A percentile compares a stretch with the other conserved stretches of the same genome.
phyloP scores from a whole-genome alignment of 2,329 filamentous ascomycete species.

The Epichloe bromicola region DNA sequence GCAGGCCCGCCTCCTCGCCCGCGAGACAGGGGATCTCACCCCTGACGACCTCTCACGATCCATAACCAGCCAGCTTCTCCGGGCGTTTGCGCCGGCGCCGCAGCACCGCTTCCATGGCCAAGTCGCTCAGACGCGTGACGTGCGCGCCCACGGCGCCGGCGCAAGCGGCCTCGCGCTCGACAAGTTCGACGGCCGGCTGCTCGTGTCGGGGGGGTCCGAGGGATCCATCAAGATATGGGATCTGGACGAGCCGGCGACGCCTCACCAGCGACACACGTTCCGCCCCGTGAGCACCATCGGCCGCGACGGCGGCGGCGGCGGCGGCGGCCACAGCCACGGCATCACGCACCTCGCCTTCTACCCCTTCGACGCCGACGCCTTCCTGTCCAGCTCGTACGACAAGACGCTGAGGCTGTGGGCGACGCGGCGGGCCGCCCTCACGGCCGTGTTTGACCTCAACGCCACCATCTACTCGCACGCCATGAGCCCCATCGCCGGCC shows the following conservation, averaged over 20 bases:
- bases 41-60: conserved; percentile 51
- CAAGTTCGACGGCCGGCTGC: conserved; percentile 60
- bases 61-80: conserved; percentile 52
- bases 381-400: conserved; percentile 68
- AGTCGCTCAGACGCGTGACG: conserved; percentile 14
- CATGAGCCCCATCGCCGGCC: conserved; percentile 56
- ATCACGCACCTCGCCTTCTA: conserved; percentile 69
- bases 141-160: conserved; percentile 62
- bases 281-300: conserved; percentile 39
- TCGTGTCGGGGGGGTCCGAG: conserved; percentile 82
- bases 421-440: conserved; percentile 45
- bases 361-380: conserved; percentile 62
- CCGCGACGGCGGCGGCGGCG: conserved; percentile 19
- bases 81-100: conserved; percentile 54
- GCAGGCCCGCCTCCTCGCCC: conserved; percentile 66
- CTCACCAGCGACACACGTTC: conserved; percentile 34
- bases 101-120: conserved; percentile 57
- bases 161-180: conserved; percentile 72
- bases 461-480: conserved; percentile 65
- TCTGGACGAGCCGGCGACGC: conserved; percentile 47
- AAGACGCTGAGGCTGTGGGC: conserved; percentile 65
- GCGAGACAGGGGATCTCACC: conserved; percentile 55
- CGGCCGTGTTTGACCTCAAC: conserved; percentile 55
- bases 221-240: conserved; percentile 81
- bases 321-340: conserved; percentile 56